Base-by-base conservation (phyloP, 1,284 basidiomycete species). In the Leccinum angustisporum region DNA sequence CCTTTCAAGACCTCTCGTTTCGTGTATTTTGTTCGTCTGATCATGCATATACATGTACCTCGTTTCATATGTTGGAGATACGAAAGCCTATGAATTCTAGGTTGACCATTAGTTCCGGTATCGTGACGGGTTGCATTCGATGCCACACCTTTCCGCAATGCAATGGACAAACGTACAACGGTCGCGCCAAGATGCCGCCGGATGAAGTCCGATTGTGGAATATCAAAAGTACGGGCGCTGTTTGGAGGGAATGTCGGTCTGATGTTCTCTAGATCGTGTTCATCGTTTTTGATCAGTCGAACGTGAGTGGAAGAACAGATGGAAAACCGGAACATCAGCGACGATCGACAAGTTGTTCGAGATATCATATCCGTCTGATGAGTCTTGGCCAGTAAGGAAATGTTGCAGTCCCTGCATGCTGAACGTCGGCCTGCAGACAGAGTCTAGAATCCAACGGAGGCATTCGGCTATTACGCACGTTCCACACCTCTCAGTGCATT, bases 401-500 rank as follows among this genome's bases (percentile, higher is more conserved):
- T 72, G 18, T 83, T 16, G 4, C 25, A 66, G 5, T 51, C 38
- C 30, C 56, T 62, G 34, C 38, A 43, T 36, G 30, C 62, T 67
- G 7, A 64, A 58, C 11, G 52, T 56, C 18, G 14, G 18, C 54
- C 36, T 16, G 25, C 55, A 78, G 76, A 51, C 68, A 69, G 52
- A 72, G 70, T 55, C 66, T 75, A 60, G 71, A 75, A 62, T 66
- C 70, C 13, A 59, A 59, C 30, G 74, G 66, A 40, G 70, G 73
- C 1, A 66, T 74, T 60, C 75, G 77, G 62, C 78, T 84, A 67
- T 76, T 86, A 55, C 79, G 80, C 63, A 84, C 82, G 43, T 87
- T 85, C 67, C 82, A 87, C 64, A 80, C 83, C 61, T 78, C 83
- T 1, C 85, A 86, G 62, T 86, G 86, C 66, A 84, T 88, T 43